Conservation (phyloP, 2,329 filamentous ascomycete genomes). For the Xylariaceae sp. region DNA sequence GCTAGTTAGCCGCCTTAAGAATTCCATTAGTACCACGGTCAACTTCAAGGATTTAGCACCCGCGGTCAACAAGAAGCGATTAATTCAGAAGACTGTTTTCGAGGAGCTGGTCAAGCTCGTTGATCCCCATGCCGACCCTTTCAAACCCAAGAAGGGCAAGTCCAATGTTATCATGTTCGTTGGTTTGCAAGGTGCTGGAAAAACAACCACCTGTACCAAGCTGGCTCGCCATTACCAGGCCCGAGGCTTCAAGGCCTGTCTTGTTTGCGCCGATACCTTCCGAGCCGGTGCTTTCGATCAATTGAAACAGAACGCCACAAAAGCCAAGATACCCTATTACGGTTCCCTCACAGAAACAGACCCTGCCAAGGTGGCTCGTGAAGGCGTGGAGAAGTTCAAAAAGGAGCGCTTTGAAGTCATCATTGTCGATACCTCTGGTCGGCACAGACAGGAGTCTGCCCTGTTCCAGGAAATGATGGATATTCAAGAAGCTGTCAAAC, state of each 20-base stretch:
- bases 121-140: constrained; percentile 89
- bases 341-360: constrained; percentile 95
- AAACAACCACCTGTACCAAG: constrained; percentile 98
- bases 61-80: constrained; percentile 93
- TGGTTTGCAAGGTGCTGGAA: constrained; percentile 92
- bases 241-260: constrained; percentile 82
- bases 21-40: constrained; percentile 83
- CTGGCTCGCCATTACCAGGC: constrained; percentile 91
- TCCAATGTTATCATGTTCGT: constrained; percentile 99
- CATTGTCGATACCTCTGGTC: constrained; percentile 93
- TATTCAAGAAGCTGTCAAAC: constrained; percentile 83
- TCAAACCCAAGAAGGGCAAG: constrained; percentile 95
- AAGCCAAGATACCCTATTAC: constrained; percentile 98
- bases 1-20: constrained; percentile 84
- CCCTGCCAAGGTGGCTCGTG: constrained; percentile 84
- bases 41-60: constrained; percentile 92
- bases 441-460: constrained; percentile 90
- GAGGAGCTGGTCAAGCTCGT: constrained; percentile 94
- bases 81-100: constrained; percentile 97
- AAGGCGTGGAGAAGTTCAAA: constrained; percentile 98
- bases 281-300: constrained; percentile 97
- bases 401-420: constrained; percentile 98
- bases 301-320: constrained; percentile 97
- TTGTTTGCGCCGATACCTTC: constrained; percentile 98
- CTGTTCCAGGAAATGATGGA: constrained; percentile 97